Conservation (phyloP, 2,329 filamentous ascomycete species). For the Blumeriella jaapii region DNA sequence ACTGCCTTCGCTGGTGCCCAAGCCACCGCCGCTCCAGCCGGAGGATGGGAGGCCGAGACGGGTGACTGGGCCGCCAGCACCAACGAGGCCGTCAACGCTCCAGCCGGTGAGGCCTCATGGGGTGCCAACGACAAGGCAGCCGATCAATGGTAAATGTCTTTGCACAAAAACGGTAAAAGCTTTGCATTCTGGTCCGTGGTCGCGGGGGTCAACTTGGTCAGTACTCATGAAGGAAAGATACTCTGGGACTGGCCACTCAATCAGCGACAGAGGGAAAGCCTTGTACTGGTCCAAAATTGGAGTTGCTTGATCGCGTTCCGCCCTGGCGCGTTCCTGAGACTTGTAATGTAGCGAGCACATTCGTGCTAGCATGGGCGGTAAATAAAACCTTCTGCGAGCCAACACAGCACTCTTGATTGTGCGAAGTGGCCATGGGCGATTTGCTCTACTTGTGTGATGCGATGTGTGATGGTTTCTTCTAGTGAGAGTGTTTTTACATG, state of each 20-base stretch:
- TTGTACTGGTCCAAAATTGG: slow-evolving; percentile 71
- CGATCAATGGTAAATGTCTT: slow-evolving; percentile 26
- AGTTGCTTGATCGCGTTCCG: slow-evolving; percentile 64
- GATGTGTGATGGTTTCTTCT: too few species aligned
- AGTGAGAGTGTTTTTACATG: too few species aligned
- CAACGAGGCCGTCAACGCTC: slow-evolving; percentile 26
- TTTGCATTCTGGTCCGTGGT: slow-evolving; percentile 14
- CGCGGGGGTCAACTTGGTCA: slow-evolving; percentile 44
- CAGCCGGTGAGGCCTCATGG: slow-evolving; percentile 27
- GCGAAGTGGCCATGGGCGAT: too few species aligned
- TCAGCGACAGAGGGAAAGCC: slow-evolving; percentile 77
- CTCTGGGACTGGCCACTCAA: slow-evolving; percentile 42
- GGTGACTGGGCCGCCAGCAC: slow-evolving; percentile 39
- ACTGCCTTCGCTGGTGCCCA: slow-evolving; percentile 38
- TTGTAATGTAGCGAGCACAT: slow-evolving; percentile 3
- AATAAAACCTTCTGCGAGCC: slow-evolving; percentile 5
- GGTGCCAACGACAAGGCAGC: slow-evolving; percentile 36
- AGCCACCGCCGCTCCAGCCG: slow-evolving; percentile 49
- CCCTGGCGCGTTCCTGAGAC: slow-evolving; percentile 11
- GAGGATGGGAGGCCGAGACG: slow-evolving; percentile 46
- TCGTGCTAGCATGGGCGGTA: slow-evolving; percentile 4
- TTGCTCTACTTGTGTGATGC: too few species aligned
- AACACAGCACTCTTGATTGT: too few species aligned
- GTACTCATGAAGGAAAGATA: slow-evolving; percentile 99
- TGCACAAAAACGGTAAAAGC: slow-evolving; percentile 23